phyloP scores from a whole-genome alignment of 306 rosid genomes.

The Sechiopsis laciniata region DNA sequence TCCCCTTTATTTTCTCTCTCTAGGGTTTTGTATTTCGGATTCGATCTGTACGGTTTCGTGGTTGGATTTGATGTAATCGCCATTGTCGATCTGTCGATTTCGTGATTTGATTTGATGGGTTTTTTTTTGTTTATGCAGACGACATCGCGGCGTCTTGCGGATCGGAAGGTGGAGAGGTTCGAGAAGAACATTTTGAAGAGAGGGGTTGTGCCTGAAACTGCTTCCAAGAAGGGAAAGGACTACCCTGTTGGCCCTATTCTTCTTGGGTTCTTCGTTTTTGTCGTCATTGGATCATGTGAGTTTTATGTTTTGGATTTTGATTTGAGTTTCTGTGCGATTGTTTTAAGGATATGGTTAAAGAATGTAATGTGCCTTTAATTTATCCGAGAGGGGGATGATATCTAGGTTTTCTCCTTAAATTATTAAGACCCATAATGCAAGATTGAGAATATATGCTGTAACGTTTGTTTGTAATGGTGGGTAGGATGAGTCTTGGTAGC shows the following conservation, averaged over 20 bases:
- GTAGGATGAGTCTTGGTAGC: background rate
- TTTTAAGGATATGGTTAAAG: background rate
- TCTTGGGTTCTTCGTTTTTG: constrained; percentile 91
- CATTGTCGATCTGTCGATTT: background rate
- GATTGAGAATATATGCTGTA: background rate
- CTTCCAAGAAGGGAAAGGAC: constrained; percentile 77
- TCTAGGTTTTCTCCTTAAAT: background rate
- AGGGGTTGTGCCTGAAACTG: constrained; percentile 84
- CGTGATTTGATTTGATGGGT: background rate
- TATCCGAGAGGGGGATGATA: background rate
- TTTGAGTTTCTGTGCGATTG: background rate
- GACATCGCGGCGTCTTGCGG: constrained; percentile 88
- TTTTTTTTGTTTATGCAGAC: constrained; percentile 53
- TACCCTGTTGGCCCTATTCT: constrained; percentile 87
- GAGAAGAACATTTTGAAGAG: constrained; percentile 87
- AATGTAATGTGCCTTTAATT: background rate
- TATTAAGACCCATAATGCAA: background rate
- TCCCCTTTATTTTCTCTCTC: background rate
- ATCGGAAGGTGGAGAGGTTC: constrained; percentile 82
- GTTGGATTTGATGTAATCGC: background rate
- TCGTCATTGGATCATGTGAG: constrained; percentile 96
- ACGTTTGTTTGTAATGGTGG: background rate
- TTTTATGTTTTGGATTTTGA: background rate
- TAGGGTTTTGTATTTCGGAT: background rate
- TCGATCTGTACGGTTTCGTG: background rate